A percentile compares a stretch with the other conserved stretches of the same genome.
phyloP scores from a whole-genome alignment of 441 rosid genomes.

The Brassica hybrid region DNA sequence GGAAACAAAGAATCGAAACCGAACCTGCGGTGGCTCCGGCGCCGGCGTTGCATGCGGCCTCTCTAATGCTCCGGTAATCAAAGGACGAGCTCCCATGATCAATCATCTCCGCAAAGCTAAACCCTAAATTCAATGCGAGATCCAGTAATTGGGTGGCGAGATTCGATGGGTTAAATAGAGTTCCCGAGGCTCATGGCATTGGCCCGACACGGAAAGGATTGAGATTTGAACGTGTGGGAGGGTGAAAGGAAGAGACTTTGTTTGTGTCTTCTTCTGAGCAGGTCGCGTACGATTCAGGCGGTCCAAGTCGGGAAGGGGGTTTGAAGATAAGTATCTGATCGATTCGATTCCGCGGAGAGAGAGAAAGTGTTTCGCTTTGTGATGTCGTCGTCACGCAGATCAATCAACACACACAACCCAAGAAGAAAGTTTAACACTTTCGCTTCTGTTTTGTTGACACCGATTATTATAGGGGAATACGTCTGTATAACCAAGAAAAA shows the following conservation, averaged over 20 bases:
- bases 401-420: constrained; percentile 37
- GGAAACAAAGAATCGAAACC: constrained; percentile 14
- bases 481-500: too few species aligned
- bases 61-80: constrained; percentile 49
- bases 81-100: constrained; percentile 46
- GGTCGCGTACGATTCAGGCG: constrained; percentile 36
- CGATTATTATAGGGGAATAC: neutral
- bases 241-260: constrained; percentile 37
- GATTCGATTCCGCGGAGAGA: constrained; percentile 13
- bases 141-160: constrained; percentile 32
- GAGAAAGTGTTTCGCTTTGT: neutral
- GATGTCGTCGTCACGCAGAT: neutral
- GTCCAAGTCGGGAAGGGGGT: constrained; percentile 20
- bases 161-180: constrained; percentile 24
- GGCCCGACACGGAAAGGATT: constrained; percentile 32
- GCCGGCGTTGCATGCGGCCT: constrained; percentile 56
- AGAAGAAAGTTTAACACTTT: constrained; percentile 27
- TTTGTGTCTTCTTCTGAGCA: neutral
- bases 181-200: constrained; percentile 28
- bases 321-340: neutral
- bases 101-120: constrained; percentile 47
- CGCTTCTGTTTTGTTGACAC: neutral
- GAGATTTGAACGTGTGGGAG: constrained; percentile 30
- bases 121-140: constrained; percentile 48
- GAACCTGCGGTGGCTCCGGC: constrained; percentile 92